Percentiles rank a stretch among this genome's conserved stretches.
Conservation (phyloP, 108 stramenopile species). For the Cylindrotheca fusiformis region DNA sequence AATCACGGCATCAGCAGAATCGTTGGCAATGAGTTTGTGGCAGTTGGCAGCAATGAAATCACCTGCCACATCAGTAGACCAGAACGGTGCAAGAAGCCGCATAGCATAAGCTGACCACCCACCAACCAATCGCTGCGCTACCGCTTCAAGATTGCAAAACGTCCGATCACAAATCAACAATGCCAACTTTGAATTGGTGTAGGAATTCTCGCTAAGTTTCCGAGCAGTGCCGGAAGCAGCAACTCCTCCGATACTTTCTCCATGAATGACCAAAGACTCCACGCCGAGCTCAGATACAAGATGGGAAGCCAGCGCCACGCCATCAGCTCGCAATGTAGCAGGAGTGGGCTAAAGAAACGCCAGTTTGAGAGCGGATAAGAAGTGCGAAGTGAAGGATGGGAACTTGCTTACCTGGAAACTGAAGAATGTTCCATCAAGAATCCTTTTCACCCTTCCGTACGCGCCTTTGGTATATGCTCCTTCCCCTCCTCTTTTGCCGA, state of each 20-base stretch:
- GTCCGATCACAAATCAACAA: constrained; percentile 85
- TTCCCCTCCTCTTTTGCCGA: constrained; percentile 11
- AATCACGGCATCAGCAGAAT: constrained; percentile 82
- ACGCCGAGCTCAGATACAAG: constrained; percentile 56
- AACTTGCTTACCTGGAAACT: constrained; percentile 30
- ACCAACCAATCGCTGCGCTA: constrained; percentile 80
- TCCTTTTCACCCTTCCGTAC: constrained; percentile 44
- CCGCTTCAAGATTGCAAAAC: constrained; percentile 84
- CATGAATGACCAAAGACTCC: constrained; percentile 69
- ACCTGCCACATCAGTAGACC: constrained; percentile 80
- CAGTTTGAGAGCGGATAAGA: neutral
- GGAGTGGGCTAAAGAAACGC: constrained; percentile 51
- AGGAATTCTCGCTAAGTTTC: constrained; percentile 28
- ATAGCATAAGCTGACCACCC: constrained; percentile 83
- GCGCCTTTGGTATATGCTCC: constrained; percentile 39
- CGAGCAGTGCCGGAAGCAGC: constrained; percentile 77
- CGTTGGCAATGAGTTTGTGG: constrained; percentile 81
- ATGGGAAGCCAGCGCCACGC: constrained; percentile 53
- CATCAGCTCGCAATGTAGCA: constrained; percentile 72
- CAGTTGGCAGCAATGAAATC: constrained; percentile 78
- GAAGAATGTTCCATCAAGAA: constrained; percentile 44
- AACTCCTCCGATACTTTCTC: constrained; percentile 86
- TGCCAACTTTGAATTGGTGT: constrained; percentile 25
- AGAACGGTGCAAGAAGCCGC: constrained; percentile 66
- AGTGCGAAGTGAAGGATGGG: neutral